Conservation (phyloP, 176 grass and related monocot genomes). For the Zizania latifolia region DNA sequence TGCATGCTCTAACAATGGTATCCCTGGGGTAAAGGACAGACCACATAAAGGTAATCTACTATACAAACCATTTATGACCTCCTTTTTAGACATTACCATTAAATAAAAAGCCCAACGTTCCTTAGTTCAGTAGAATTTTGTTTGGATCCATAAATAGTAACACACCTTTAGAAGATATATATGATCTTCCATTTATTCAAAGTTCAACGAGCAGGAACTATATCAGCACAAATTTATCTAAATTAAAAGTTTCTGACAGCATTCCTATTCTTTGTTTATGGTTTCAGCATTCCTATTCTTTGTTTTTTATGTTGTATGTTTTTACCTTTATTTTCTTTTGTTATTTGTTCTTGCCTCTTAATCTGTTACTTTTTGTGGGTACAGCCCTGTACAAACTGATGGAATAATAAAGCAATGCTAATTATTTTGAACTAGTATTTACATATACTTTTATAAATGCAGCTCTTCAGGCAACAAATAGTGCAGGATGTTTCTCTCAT, state of each 20-base stretch:
- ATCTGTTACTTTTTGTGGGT: not conserved
- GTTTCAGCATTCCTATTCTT: slow-evolving; percentile 1
- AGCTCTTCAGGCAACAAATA: slow-evolving; percentile 56
- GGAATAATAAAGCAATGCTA: slow-evolving; percentile 14
- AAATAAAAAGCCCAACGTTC: not conserved
- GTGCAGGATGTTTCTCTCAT: slow-evolving; percentile 45
- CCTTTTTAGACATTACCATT: not conserved
- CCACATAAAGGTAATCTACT: slow-evolving; percentile 59
- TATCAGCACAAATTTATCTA: not conserved
- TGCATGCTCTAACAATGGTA: slow-evolving; percentile 35
- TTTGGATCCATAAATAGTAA: not conserved
- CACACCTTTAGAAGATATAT: not conserved
- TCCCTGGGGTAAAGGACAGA: slow-evolving; percentile 33
- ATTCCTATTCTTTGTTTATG: slow-evolving; percentile 25
- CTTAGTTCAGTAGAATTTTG: not conserved
- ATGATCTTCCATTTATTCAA: not conserved
- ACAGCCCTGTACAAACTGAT: not conserved
- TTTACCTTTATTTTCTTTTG: slow-evolving; percentile 13
- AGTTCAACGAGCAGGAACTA: not conserved
- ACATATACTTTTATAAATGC: slow-evolving; percentile 31
- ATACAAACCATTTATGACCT: not conserved
- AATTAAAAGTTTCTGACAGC: slow-evolving; percentile 1
- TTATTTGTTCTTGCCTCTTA: not conserved
- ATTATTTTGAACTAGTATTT: slow-evolving; percentile 18
- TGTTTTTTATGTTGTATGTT: not conserved